phyloP scores from a whole-genome alignment of 345 rosid genomes.

The Arabidopsis thaliana region TAIR10.1 NC_003071.7:18373001-18373500 shows the following conservation, averaged over 20 bases:
- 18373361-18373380: slow-evolving; percentile 42
- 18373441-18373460: neutral
- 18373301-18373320: slow-evolving; percentile 45
- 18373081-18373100: neutral
- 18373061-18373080: no score
- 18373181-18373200: slow-evolving; percentile 37
- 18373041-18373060: neutral
- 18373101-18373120: neutral
- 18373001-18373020: neutral
- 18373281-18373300: slow-evolving; percentile 45
- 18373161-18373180: slow-evolving; percentile 20
- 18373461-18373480: neutral
- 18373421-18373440: slow-evolving; percentile 32
- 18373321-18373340: slow-evolving; percentile 26
- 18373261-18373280: slow-evolving; percentile 39
- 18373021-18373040: neutral
- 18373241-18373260: neutral
- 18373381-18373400: slow-evolving; percentile 41
- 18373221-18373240: neutral
- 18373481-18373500: slow-evolving; percentile 23
- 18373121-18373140: slow-evolving; percentile 1
- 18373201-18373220: slow-evolving; percentile 32
- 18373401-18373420: slow-evolving; percentile 19
- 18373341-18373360: slow-evolving; percentile 45
- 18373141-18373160: slow-evolving; percentile 17